Evolutionary conservation across 2,329 filamentous ascomycete genomes (phyloP).

Genomic region (Pyrenophora seminiperda): DNA sequence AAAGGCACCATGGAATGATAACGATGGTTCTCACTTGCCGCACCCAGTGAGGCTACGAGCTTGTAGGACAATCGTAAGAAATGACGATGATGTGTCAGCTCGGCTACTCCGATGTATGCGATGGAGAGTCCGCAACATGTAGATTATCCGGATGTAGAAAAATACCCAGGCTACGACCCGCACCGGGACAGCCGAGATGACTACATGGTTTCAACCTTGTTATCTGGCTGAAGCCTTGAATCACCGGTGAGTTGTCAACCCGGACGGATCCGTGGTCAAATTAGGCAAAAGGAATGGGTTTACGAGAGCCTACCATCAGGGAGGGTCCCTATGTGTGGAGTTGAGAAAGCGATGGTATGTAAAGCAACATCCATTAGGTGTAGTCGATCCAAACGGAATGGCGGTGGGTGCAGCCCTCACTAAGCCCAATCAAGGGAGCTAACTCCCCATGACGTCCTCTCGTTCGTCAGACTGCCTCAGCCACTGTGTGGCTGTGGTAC

Average conservation of each 20-base stretch:
- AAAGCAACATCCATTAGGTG: no score
- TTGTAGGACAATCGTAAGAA: background rate
- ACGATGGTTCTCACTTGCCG: background rate
- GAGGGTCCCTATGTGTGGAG: background rate
- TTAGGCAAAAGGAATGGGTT: background rate
- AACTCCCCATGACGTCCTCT: background rate
- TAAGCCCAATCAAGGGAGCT: slow-evolving; percentile 1
- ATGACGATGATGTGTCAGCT: slow-evolving; percentile 2
- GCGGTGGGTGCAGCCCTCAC: slow-evolving; percentile 4
- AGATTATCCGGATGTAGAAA: background rate
- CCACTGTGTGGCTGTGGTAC: slow-evolving; percentile 3
- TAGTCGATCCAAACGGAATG: background rate
- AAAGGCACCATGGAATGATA: background rate
- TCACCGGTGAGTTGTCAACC: slow-evolving; percentile 1
- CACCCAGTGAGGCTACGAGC: background rate
- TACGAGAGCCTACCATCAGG: background rate
- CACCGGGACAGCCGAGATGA: slow-evolving; percentile 19
- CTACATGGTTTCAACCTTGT: slow-evolving; percentile 27
- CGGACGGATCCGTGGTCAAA: background rate
- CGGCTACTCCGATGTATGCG: background rate
- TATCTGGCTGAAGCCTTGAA: slow-evolving; percentile 22
- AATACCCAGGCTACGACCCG: background rate
- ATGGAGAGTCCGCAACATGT: background rate
- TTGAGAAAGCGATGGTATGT: background rate
- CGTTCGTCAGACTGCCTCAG: slow-evolving; percentile 4